A percentile compares a stretch with the other conserved stretches of the same genome.
Evolutionary conservation across 768 basidiomycete genomes (phyloP).

Genomic region (Hygrocybe coccinea): DNA sequence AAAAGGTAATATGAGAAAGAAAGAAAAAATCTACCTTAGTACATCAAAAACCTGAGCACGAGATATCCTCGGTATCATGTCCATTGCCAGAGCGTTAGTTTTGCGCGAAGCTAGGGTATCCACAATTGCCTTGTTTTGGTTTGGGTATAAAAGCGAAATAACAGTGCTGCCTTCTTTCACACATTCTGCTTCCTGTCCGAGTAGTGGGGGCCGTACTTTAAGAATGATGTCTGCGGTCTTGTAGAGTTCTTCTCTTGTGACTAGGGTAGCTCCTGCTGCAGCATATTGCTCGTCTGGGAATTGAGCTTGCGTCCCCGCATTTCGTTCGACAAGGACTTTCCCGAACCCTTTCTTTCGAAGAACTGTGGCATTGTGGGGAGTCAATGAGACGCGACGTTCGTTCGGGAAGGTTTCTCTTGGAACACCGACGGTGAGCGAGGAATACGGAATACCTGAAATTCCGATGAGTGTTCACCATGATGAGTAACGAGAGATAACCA

Average conservation of each 20-base stretch:
- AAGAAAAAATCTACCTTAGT: constrained; percentile 49
- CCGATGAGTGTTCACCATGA: neutral
- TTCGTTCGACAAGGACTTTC: constrained; percentile 65
- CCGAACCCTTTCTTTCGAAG: constrained; percentile 81
- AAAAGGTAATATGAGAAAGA: neutral
- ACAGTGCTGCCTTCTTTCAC: constrained; percentile 74
- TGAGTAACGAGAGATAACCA: neutral
- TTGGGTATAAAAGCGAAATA: constrained; percentile 80
- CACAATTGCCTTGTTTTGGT: constrained; percentile 72
- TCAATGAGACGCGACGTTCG: constrained; percentile 76
- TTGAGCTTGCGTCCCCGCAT: constrained; percentile 67
- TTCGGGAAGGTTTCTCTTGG: constrained; percentile 73
- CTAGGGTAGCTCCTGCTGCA: constrained; percentile 73
- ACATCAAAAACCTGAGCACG: constrained; percentile 89
- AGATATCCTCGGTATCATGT: constrained; percentile 87
- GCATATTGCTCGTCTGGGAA: constrained; percentile 78
- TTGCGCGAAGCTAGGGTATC: constrained; percentile 62
- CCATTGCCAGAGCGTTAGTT: constrained; percentile 81
- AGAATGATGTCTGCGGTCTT: constrained; percentile 69
- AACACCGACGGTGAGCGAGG: constrained; percentile 68
- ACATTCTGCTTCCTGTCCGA: constrained; percentile 53
- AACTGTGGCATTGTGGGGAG: constrained; percentile 70
- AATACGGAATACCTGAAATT: constrained; percentile 52
- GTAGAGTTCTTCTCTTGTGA: constrained; percentile 68
- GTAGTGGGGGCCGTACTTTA: constrained; percentile 77